These are phyloP conservation scores for Gonium pectorale DNA, from an alignment of 139 green algal species.

Conservation along the genomic window DNA sequence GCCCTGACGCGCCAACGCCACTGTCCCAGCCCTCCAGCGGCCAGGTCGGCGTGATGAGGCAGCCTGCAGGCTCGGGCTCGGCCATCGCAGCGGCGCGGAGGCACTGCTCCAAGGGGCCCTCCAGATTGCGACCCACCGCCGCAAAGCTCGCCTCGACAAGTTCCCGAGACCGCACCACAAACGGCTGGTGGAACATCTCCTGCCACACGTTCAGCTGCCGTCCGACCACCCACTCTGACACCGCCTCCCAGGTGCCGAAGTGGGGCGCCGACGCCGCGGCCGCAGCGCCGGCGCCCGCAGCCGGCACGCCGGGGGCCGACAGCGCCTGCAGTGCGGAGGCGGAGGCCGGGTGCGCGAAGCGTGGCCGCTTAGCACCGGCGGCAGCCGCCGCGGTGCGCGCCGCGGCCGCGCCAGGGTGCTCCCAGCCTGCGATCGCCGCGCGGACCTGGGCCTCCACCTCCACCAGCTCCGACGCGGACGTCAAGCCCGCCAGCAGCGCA, in stretches of 20 bases:
- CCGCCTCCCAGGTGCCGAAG: slow-evolving; percentile 64
- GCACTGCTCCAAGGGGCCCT: slow-evolving; percentile 58
- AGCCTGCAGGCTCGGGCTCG: slow-evolving; percentile 42
- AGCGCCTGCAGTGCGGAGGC: background rate
- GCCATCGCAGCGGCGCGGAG: slow-evolving; percentile 52
- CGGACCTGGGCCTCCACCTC: slow-evolving; percentile 66
- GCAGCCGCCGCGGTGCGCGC: background rate
- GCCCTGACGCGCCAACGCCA: background rate
- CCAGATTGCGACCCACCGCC: slow-evolving; percentile 40
- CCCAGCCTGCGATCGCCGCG: slow-evolving; percentile 61
- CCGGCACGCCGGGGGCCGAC: background rate
- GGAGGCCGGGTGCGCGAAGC: background rate
- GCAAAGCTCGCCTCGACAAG: slow-evolving; percentile 71
- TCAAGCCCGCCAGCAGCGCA: slow-evolving; percentile 61
- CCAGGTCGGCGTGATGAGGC: slow-evolving; percentile 32
- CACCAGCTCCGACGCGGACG: slow-evolving; percentile 56
- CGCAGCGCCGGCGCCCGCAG: background rate
- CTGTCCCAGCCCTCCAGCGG: slow-evolving; percentile 37
- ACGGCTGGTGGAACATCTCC: slow-evolving; percentile 78
- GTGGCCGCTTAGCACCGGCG: background rate
- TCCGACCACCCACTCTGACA: slow-evolving; percentile 84
- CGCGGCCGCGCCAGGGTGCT: slow-evolving; percentile 14
- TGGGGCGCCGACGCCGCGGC: background rate
- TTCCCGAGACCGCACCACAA: slow-evolving; percentile 69
- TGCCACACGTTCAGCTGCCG: slow-evolving; percentile 75